Conservation (phyloP, 257 asterid genomes). For the Ocimum tenuiflorum region DNA sequence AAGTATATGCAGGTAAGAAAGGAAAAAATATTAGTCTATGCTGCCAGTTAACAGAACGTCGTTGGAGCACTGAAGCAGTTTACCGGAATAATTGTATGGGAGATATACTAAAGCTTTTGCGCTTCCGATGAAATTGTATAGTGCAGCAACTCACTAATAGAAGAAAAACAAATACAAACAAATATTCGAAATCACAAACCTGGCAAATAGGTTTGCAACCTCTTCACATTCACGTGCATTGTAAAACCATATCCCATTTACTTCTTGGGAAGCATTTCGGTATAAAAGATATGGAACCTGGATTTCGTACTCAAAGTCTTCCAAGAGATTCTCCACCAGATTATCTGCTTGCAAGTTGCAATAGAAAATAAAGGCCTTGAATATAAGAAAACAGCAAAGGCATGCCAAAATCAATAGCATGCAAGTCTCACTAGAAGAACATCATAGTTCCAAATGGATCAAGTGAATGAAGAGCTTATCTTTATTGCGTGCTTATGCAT, state of each 20-base stretch:
- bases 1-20: not conserved
- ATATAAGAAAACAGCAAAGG: not conserved
- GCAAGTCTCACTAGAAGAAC: not conserved
- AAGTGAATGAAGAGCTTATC: not conserved
- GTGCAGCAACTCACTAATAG: not conserved
- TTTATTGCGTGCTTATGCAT: too few species aligned
- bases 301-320: constrained; percentile 85
- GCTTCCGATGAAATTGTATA: not conserved
- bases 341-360: constrained; percentile 49
- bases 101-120: not conserved
- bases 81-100: not conserved
- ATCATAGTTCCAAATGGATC: not conserved
- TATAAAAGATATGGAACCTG: constrained; percentile 78
- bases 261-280: constrained; percentile 87
- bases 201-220: constrained; percentile 72
- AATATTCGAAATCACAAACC: constrained; percentile 33
- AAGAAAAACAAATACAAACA: not conserved
- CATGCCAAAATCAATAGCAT: constrained; percentile 3
- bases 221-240: constrained; percentile 84
- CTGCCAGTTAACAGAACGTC: not conserved
- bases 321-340: constrained; percentile 91
- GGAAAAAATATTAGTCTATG: not conserved
- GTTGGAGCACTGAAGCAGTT: not conserved
- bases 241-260: constrained; percentile 90
- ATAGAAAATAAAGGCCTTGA: constrained; percentile 15